Evolutionary conservation across 371 early-diverging fungal genomes (phyloP), one percentile per base, ranked within the genome.

Genomic region (Caulochytrium protostelioides): DNA sequence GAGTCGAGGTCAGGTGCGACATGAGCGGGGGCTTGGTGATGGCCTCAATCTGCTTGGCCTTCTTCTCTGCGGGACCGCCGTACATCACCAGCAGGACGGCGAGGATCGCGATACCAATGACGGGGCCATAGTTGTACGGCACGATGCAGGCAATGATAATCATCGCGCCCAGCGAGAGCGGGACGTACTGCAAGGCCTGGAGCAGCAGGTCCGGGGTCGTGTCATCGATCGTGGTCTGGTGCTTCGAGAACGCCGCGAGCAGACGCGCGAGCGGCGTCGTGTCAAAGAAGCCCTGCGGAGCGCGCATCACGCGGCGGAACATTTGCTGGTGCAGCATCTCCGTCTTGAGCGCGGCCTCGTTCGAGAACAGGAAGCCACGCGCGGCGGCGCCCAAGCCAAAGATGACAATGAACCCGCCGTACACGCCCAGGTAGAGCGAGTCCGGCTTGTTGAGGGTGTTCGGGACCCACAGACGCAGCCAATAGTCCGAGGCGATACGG

Each of bases 251-350:
- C 6, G 54, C 55, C 5, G 51, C 49, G 28, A 50, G 42, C 35
- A 63, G 57, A 21, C 54, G 47, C 5, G 89, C 87, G 10, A 83
- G 51, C 0, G 85, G 94, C 1, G 84, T 87, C 0, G 77, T 72
- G 43, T 86, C 82, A 43, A 78, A 83, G 46, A 83, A 90, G 0
- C 71, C 59, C 81, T 84, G 84, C 13, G 90, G 89, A 7, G 85
- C 76, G 6, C 69, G 64, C 18, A 61, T 37, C 7, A 57, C 42
- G 26, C 54, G 34, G 10, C 44, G 25, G 40, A 65, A 59, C 30
- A 68, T 57, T 4, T 43, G 30, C 24, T 59, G 47, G 39, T 66
- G 67, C 19, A 71, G 41, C 1, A 38, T 44, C 16, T 38, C 43
- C 2, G 62, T 46, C 44, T 60, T 62, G 20, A 34, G 28, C 12